Base-by-base conservation (phyloP, 352 stramenopile species). In the Globisporangium rhizosaccharum region DNA sequence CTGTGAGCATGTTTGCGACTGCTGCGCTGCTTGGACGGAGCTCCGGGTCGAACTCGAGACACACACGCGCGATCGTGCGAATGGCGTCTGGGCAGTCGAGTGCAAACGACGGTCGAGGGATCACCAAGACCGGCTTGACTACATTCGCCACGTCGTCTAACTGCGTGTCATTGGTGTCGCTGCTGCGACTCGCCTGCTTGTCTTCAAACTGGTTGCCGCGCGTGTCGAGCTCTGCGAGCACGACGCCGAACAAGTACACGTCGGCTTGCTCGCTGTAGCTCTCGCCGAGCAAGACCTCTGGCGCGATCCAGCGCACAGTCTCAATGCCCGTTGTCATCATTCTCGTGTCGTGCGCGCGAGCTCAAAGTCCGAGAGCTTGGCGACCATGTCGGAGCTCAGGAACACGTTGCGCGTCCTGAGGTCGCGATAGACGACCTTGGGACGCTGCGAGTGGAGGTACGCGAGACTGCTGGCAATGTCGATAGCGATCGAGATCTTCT, bases 201-300 rank as follows among this genome's bases (percentile, higher is more conserved):
- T 36, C 30, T 36, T 9, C 82, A 61, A 91, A 94, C 53, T 83
- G 85, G 54, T 92, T 93, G 70, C 91, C 83, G 48, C 77, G 85
- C 59, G 85, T 92, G 67, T 95, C 85, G 33, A 95, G 65, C 61
- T 95, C 85, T 42, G 76, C 90, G 25, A 95, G 73, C 61, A 95
- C 83, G 53, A 95, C 82, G 62, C 86, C 86, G 54, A 89, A 94
- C 66, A 84, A 94, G 78, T 92, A 96, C 51, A 96, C 81, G 55
- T 96, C 86, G 30, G 83, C 82, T 65, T 91, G 76, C 57, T 94
- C 86, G 33, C 75, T 87, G 71, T 94, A 94, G 67, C 92, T 90
- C 51, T 93, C 84, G 18, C 85, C 86, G 10, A 93, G 75, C 81
- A 96, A 92, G 23, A 96, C 83, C 56, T 96, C 86, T 18, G 86